These are phyloP conservation scores for Talaromyces sp. DNA, from an alignment of 2,329 filamentous ascomycete genomes.

Conservation along the genomic window DNA sequence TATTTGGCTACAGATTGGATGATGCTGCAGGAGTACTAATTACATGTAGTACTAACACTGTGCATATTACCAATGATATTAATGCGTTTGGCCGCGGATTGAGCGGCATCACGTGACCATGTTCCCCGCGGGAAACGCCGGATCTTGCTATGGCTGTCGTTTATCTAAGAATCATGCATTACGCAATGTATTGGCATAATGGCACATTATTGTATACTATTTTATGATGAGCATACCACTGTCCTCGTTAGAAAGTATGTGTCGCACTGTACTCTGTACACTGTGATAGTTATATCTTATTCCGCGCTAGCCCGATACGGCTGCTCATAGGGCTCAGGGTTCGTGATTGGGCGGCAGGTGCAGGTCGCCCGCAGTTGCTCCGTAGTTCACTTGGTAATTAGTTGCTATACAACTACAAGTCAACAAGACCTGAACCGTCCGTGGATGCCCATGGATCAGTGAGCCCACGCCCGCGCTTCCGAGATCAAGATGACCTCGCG, in stretches of 20 bases:
- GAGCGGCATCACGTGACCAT: not conserved
- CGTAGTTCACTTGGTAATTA: not conserved
- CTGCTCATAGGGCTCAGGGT: not conserved
- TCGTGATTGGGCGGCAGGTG: not conserved
- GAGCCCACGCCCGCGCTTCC: constrained; percentile 12
- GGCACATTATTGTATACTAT: not conserved
- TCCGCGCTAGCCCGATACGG: not conserved
- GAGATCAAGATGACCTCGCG: constrained; percentile 64
- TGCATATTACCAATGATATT: too few relatives aligned
- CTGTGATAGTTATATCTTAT: too few relatives aligned
- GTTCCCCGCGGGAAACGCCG: not conserved
- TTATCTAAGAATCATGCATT: not conserved
- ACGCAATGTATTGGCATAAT: not conserved
- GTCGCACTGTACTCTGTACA: too few relatives aligned
- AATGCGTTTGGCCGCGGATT: not conserved
- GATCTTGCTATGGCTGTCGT: not conserved
- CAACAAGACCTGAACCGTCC: not conserved
- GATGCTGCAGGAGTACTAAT: not conserved
- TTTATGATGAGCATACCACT: not conserved
- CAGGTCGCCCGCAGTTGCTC: not conserved
- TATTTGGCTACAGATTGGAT: not conserved
- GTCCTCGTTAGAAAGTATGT: not conserved
- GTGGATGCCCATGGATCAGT: constrained; percentile 23
- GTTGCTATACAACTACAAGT: not conserved
- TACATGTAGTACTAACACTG: not conserved